These are phyloP conservation scores for Mycena maculata DNA, from an alignment of 768 basidiomycete genomes.

Conservation along the genomic window DNA sequence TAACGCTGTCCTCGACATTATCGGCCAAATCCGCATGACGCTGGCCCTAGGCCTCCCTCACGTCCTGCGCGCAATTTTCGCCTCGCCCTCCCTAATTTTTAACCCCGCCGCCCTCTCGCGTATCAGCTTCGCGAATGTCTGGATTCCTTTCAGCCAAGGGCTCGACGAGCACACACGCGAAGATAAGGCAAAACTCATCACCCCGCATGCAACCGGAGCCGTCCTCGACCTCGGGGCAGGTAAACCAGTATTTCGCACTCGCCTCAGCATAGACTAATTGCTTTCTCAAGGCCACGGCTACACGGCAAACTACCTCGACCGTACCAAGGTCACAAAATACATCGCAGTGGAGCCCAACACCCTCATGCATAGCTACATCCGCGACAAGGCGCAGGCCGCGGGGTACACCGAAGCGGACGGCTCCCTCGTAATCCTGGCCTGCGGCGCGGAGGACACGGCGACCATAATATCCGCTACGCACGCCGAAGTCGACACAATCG, in stretches of 20 bases:
- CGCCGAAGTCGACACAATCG: slow-evolving; percentile 64
- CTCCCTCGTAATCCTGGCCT: slow-evolving; percentile 67
- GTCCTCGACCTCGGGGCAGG: slow-evolving; percentile 82
- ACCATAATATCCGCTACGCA: slow-evolving; percentile 56
- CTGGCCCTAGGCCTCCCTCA: slow-evolving; percentile 57
- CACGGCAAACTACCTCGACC: slow-evolving; percentile 69
- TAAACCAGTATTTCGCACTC: slow-evolving; percentile 36
- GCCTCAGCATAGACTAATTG: neutral
- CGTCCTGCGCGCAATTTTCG: slow-evolving; percentile 41
- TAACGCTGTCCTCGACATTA: slow-evolving; percentile 1
- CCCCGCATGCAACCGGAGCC: slow-evolving; percentile 64
- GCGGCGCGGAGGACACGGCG: slow-evolving; percentile 69
- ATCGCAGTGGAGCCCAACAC: slow-evolving; percentile 79
- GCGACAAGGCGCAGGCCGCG: slow-evolving; percentile 56
- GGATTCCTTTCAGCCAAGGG: slow-evolving; percentile 60
- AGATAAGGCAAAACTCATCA: slow-evolving; percentile 61
- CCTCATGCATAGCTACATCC: slow-evolving; percentile 70
- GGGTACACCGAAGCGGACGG: slow-evolving; percentile 69
- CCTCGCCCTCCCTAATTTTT: slow-evolving; percentile 58
- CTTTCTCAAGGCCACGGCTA: slow-evolving; percentile 67
- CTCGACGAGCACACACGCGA: slow-evolving; percentile 53
- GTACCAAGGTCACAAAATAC: slow-evolving; percentile 66
- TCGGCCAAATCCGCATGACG: slow-evolving; percentile 46
- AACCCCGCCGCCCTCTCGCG: slow-evolving; percentile 57
- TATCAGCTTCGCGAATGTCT: slow-evolving; percentile 68